phyloP scores from a whole-genome alignment of 225 moss, liverwort and hornwort genomes.

The Sphagnum tenellum region DNA sequence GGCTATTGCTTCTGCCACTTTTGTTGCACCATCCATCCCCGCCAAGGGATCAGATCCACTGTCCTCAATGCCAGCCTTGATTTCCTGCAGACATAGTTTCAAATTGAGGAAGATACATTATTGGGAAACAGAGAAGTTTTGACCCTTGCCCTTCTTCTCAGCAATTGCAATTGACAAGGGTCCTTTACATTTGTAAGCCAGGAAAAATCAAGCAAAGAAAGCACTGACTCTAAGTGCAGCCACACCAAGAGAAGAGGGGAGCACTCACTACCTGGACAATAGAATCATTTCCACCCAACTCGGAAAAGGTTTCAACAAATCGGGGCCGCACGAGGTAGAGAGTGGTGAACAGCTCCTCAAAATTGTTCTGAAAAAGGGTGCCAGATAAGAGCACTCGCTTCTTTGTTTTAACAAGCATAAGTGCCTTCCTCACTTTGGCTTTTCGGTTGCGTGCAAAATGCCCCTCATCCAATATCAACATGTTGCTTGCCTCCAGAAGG shows the following conservation, averaged over 20 bases:
- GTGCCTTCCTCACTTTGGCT: constrained; percentile 54
- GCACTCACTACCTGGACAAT: constrained; percentile 19
- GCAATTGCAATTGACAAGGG: too few relatives aligned
- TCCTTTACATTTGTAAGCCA: too few relatives aligned
- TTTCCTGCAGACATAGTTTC: too few relatives aligned
- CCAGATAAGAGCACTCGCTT: constrained; percentile 83
- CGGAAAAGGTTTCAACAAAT: constrained; percentile 59
- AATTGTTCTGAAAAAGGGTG: constrained; percentile 95
- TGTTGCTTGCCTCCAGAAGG: constrained; percentile 24
- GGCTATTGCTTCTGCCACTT: constrained; percentile 50
- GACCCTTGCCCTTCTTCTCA: too few relatives aligned
- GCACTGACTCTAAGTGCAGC: not conserved
- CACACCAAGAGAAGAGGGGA: constrained; percentile 5
- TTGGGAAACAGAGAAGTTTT: too few relatives aligned
- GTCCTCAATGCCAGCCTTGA: too few relatives aligned
- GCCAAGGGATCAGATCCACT: not conserved
- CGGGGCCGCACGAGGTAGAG: constrained; percentile 79
- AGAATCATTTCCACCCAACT: constrained; percentile 24
- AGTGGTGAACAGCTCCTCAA: constrained; percentile 86
- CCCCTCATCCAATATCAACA: constrained; percentile 70
- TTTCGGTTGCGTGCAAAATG: constrained; percentile 69
- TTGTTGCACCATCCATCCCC: constrained; percentile 37
- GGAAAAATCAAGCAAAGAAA: not conserved
- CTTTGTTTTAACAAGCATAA: constrained; percentile 71
- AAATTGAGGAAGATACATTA: too few relatives aligned